Evolutionary conservation across 2,329 filamentous ascomycete species (phyloP).

Genomic region (Diaporthe aspalathi): DNA sequence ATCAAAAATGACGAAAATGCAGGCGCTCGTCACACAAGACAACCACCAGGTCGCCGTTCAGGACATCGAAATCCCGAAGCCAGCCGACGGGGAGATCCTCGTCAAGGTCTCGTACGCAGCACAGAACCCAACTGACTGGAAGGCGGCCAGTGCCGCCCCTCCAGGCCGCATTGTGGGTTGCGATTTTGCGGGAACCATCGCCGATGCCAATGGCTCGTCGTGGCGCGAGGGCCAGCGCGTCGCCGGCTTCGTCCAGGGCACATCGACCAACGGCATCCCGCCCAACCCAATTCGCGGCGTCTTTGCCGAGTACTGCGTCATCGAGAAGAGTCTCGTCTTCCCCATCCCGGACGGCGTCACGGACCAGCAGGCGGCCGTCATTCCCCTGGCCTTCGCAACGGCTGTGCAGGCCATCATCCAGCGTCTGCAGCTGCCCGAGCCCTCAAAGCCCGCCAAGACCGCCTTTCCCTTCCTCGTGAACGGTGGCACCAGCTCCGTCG

Average conservation of each 20-base stretch:
- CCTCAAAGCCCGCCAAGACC: conserved; percentile 45
- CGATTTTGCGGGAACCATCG: conserved; percentile 50
- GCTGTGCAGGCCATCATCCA: conserved; percentile 53
- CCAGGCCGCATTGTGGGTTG: conserved; percentile 48
- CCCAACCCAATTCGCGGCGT: conserved; percentile 42
- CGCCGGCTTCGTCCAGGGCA: conserved; percentile 49
- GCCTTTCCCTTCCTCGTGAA: conserved; percentile 46
- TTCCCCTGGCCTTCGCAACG: conserved; percentile 56
- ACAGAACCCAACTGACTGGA: conserved; percentile 53
- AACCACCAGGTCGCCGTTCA: conserved; percentile 47
- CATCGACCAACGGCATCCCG: conserved; percentile 37
- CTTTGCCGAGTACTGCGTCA: conserved; percentile 47
- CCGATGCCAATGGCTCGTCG: conserved; percentile 45
- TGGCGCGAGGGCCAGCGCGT: conserved; percentile 49
- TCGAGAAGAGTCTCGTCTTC: conserved; percentile 46
- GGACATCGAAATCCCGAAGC: conserved; percentile 46
- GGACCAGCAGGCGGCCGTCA: conserved; percentile 45
- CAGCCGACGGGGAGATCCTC: conserved; percentile 48
- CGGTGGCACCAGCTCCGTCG: conserved; percentile 38
- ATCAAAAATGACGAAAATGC: conserved; percentile 44
- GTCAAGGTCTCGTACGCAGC: conserved; percentile 48
- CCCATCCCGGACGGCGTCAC: conserved; percentile 46
- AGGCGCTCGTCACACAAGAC: conserved; percentile 51
- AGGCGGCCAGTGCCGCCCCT: conserved; percentile 39
- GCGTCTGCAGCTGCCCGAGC: conserved; percentile 47